Conservation (phyloP, 169 alveolate species). For the Babesia bigemina region DNA sequence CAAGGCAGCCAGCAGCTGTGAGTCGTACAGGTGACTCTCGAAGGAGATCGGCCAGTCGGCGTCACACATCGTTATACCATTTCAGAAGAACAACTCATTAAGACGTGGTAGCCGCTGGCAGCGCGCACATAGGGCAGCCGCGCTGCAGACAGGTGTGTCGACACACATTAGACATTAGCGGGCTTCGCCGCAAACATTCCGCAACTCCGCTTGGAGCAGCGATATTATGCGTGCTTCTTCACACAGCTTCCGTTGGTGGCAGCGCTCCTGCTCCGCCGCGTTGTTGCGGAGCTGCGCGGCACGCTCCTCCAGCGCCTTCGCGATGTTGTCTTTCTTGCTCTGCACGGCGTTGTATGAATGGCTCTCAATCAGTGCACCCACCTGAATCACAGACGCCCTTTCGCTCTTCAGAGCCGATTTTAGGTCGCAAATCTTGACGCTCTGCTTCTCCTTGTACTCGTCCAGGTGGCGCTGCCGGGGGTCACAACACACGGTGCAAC, state of each 20-base stretch:
- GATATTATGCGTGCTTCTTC: slow-evolving; percentile 24
- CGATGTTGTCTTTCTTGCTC: slow-evolving; percentile 9
- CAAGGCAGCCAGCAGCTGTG: slow-evolving; percentile 48
- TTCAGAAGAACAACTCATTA: background rate
- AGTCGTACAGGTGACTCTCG: slow-evolving; percentile 30
- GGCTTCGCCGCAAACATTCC: slow-evolving; percentile 1
- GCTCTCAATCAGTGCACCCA: background rate
- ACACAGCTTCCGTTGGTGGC: slow-evolving; percentile 1
- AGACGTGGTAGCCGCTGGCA: background rate
- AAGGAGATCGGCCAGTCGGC: background rate
- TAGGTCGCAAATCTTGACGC: slow-evolving; percentile 34
- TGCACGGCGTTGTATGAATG: background rate
- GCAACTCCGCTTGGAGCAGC: slow-evolving; percentile 18
- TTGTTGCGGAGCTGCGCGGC: slow-evolving; percentile 5
- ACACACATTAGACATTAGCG: slow-evolving; percentile 13
- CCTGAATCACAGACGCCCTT: slow-evolving; percentile 24
- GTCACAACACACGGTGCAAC: background rate
- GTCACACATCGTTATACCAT: slow-evolving; percentile 8
- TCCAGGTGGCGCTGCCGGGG: slow-evolving; percentile 35
- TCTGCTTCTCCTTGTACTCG: slow-evolving; percentile 45
- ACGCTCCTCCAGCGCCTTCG: slow-evolving; percentile 13
- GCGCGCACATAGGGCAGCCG: no score
- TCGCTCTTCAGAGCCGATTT: slow-evolving; percentile 18
- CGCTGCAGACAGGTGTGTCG: background rate
- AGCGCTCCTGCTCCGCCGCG: background rate